A percentile compares a stretch with the other conserved stretches of the same genome.
Evolutionary conservation across 495 filamentous ascomycete genomes (phyloP).

Genomic region (Penicillium coffeae): DNA sequence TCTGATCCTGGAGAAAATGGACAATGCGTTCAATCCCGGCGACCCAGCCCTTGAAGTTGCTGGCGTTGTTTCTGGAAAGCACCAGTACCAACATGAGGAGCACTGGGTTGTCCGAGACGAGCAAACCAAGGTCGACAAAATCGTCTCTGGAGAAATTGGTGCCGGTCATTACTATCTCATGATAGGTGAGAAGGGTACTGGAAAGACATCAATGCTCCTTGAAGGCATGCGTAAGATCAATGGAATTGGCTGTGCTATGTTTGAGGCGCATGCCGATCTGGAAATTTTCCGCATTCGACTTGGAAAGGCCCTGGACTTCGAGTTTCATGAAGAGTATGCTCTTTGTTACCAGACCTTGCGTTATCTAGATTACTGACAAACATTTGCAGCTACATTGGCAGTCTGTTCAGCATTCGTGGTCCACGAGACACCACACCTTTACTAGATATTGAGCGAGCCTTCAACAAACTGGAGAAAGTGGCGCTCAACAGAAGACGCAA

Average conservation of each 20-base stretch:
- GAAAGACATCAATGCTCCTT: constrained; percentile 92
- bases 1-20: constrained; percentile 82
- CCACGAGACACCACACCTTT: constrained; percentile 87
- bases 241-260: constrained; percentile 83
- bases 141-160: constrained; percentile 60
- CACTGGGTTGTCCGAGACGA: constrained; percentile 83
- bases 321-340: constrained; percentile 66
- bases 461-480: constrained; percentile 97
- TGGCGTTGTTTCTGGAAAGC: constrained; percentile 58
- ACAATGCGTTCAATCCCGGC: constrained; percentile 86
- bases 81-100: constrained; percentile 51
- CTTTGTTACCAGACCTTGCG: neutral
- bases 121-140: constrained; percentile 71
- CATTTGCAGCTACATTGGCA: constrained; percentile 79
- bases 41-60: constrained; percentile 90
- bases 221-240: constrained; percentile 89
- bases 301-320: constrained; percentile 90
- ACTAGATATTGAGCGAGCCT: constrained; percentile 89
- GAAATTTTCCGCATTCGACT: constrained; percentile 92
- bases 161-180: constrained; percentile 85
- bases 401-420: constrained; percentile 88
- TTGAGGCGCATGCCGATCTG: constrained; percentile 90
- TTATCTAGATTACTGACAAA: no score
- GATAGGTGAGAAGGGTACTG: constrained; percentile 95
- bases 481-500: constrained; percentile 62